These are phyloP conservation scores for Starmera stellimalicola DNA, from an alignment of 1,139 yeast species.

Conservation along the genomic window DNA sequence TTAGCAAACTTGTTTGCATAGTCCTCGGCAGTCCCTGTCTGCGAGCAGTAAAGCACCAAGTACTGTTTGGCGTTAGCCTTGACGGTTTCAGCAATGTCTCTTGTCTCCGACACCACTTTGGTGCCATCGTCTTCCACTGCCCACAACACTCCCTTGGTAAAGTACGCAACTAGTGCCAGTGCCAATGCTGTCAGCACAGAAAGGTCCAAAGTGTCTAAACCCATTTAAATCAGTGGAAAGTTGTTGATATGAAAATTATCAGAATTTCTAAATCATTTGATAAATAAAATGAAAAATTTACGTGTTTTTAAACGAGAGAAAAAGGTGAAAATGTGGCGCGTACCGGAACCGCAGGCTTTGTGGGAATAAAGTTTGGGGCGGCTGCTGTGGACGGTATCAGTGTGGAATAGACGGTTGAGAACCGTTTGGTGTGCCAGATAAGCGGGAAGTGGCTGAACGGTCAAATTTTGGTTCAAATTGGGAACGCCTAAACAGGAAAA, in stretches of 20 bases:
- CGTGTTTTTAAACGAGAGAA: neutral
- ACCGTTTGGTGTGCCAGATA: too few relatives aligned
- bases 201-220: conserved; percentile 60
- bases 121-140: conserved; percentile 36
- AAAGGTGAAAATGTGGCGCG: neutral
- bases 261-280: too few relatives aligned
- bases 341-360: neutral
- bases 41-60: conserved; percentile 86
- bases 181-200: conserved; percentile 59
- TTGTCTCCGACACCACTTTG: conserved; percentile 27
- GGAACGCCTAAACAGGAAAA: too few relatives aligned
- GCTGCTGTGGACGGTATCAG: neutral
- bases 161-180: conserved; percentile 54
- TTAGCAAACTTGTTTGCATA: conserved; percentile 85
- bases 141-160: conserved; percentile 55
- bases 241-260: too few relatives aligned
- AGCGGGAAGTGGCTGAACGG: too few relatives aligned
- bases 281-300: too few relatives aligned
- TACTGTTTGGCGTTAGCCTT: conserved; percentile 61
- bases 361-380: too few relatives aligned
- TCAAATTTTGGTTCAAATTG: too few relatives aligned
- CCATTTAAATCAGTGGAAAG: too few relatives aligned
- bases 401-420: neutral
- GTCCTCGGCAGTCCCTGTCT: conserved; percentile 99
- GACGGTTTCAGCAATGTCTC: conserved; percentile 60